Evolutionary conservation across 2,329 filamentous ascomycete species (phyloP).

Genomic region (Microdochium bolleyi): DNA sequence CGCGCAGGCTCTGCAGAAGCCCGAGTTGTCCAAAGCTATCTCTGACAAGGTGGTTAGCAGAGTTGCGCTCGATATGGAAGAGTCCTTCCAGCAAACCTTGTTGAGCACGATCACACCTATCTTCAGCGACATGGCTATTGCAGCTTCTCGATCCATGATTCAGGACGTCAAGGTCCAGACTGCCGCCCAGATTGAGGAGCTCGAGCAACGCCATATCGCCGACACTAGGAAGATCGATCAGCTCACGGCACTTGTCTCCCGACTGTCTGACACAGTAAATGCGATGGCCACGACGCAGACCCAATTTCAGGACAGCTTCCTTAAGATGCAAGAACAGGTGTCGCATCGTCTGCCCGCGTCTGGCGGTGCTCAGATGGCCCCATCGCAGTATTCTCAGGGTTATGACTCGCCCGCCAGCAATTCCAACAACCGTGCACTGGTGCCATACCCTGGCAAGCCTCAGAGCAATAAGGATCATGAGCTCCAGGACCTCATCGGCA

Average conservation of each 20-base stretch:
- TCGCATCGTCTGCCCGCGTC: slow-evolving; percentile 28
- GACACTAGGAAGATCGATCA: slow-evolving; percentile 63
- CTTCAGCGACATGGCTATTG: slow-evolving; percentile 55
- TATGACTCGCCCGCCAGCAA: slow-evolving; percentile 19
- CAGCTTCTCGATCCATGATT: slow-evolving; percentile 60
- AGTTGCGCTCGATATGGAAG: slow-evolving; percentile 61
- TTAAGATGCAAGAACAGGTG: slow-evolving; percentile 47
- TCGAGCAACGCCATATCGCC: slow-evolving; percentile 41
- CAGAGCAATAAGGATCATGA: slow-evolving; percentile 43
- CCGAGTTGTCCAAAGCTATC: slow-evolving; percentile 64
- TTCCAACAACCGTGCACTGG: slow-evolving; percentile 23
- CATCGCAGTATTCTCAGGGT: slow-evolving; percentile 8
- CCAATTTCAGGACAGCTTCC: slow-evolving; percentile 57
- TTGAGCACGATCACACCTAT: slow-evolving; percentile 57
- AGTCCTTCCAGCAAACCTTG: slow-evolving; percentile 55
- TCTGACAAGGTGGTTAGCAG: slow-evolving; percentile 63
- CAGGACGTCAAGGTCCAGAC: slow-evolving; percentile 60
- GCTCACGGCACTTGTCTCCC: slow-evolving; percentile 58
- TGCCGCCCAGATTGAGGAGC: slow-evolving; percentile 38
- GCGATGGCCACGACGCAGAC: slow-evolving; percentile 62
- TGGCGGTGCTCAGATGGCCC: slow-evolving; percentile 3
- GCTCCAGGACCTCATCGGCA: slow-evolving; percentile 43
- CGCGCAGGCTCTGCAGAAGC: slow-evolving; percentile 61
- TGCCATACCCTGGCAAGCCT: slow-evolving; percentile 30
- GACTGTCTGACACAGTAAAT: slow-evolving; percentile 60